These are phyloP conservation scores for Scleroderma citrinum DNA, from an alignment of 768 basidiomycete genomes.

Conservation along the genomic window DNA sequence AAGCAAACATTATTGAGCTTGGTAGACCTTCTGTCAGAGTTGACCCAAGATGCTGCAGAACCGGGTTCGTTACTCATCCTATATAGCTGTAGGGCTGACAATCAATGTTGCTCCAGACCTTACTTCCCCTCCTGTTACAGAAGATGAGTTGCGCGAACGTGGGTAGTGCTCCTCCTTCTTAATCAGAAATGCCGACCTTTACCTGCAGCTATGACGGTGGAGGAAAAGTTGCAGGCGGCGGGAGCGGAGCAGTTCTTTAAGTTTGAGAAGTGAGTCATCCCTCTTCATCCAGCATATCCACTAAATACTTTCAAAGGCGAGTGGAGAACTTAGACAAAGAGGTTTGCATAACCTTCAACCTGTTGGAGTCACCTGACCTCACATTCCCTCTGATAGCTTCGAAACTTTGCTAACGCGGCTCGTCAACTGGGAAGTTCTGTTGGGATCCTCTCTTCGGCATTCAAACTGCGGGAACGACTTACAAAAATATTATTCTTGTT, in stretches of 20 bases:
- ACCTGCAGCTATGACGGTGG: conserved; percentile 35
- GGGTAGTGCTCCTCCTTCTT: conserved; percentile 4
- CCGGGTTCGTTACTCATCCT: conserved; percentile 23
- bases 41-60: conserved; percentile 35
- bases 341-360: conserved; percentile 16
- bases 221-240: conserved; percentile 45
- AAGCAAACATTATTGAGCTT: conserved; percentile 44
- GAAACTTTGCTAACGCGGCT: conserved; percentile 50
- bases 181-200: conserved; percentile 6
- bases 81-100: conserved; percentile 1
- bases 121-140: conserved; percentile 29
- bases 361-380: neutral
- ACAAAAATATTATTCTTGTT: conserved; percentile 46
- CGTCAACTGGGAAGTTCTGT: conserved; percentile 52
- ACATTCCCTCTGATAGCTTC: conserved; percentile 31
- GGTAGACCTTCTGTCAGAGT: conserved; percentile 41
- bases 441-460: conserved; percentile 50
- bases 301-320: conserved; percentile 27
- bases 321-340: conserved; percentile 46
- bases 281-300: neutral
- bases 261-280: conserved; percentile 38
- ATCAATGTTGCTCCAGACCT: conserved; percentile 15
- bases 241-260: conserved; percentile 44
- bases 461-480: conserved; percentile 45
- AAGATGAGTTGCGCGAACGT: conserved; percentile 44